Percentiles rank a stretch among this genome's conserved stretches.
These are phyloP conservation scores for California macrophylla DNA, from an alignment of 441 rosid species.

Conservation along the genomic window DNA sequence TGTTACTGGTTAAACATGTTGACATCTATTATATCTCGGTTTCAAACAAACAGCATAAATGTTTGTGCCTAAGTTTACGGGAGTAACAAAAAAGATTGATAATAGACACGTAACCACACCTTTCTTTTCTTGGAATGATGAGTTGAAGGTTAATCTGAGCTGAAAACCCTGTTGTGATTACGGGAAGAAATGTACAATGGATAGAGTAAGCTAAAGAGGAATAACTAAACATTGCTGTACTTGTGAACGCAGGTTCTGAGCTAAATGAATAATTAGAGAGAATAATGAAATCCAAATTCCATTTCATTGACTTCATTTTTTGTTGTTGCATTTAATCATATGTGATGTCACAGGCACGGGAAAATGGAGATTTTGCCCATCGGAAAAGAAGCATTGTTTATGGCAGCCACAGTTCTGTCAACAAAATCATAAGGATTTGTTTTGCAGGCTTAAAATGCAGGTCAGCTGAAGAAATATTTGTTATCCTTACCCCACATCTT, in stretches of 20 bases:
- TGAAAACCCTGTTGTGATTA: neutral
- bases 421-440: slow-evolving; percentile 13
- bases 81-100: neutral
- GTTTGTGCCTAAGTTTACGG: neutral
- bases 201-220: neutral
- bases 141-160: neutral
- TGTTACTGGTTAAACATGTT: neutral
- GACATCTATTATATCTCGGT: neutral
- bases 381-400: slow-evolving; percentile 64
- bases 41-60: neutral
- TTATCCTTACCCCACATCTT: too few relatives aligned
- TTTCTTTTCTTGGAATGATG: neutral
- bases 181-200: too few relatives aligned
- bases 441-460: too few relatives aligned
- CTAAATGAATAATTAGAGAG: neutral
- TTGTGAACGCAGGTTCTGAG: neutral
- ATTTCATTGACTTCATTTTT: neutral
- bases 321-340: neutral
- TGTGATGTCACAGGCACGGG: slow-evolving; percentile 30
- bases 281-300: neutral
- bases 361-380: slow-evolving; percentile 45
- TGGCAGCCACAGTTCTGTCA: slow-evolving; percentile 48
- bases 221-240: neutral
- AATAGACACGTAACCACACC: neutral
- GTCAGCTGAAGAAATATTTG: too few relatives aligned